Conservation (phyloP, 2,329 filamentous ascomycete genomes). For the Emmonsiellopsis sp. region DNA sequence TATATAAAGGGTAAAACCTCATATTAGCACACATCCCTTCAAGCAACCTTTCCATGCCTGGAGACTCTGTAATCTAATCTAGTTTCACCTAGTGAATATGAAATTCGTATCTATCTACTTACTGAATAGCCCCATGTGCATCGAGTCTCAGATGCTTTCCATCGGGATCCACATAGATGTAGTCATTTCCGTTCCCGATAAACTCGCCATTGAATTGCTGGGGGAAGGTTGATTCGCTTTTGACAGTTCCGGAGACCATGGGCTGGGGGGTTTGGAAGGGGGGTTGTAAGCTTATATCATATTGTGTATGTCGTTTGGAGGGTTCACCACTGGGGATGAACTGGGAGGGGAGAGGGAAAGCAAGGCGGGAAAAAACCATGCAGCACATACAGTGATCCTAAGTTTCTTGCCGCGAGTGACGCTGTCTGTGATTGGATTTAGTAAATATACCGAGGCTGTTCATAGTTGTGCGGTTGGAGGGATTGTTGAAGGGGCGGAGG, state of each 20-base stretch:
- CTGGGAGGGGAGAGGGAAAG: background rate
- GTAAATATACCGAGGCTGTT: background rate
- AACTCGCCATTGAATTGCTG: slow-evolving; percentile 30
- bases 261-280: slow-evolving; percentile 18
- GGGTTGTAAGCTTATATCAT: background rate
- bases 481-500: background rate
- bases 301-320: background rate
- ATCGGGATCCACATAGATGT: slow-evolving; percentile 34
- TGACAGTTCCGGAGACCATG: slow-evolving; percentile 29
- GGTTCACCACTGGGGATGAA: too few relatives aligned
- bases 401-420: slow-evolving; percentile 26
- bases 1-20: slow-evolving; percentile 6
- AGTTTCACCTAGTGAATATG: too few relatives aligned
- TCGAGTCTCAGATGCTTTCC: slow-evolving; percentile 31
- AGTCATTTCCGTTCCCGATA: slow-evolving; percentile 32
- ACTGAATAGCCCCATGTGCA: slow-evolving; percentile 34
- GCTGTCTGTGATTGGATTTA: slow-evolving; percentile 21
- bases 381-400: slow-evolving; percentile 27
- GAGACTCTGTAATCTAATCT: too few relatives aligned
- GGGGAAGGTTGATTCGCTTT: slow-evolving; percentile 26
- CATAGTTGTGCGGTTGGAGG: background rate
- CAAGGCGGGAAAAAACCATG: background rate
- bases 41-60: too few relatives aligned
- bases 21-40: background rate
- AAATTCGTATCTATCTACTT: slow-evolving; percentile 6